Evolutionary conservation across 148 eudicot genomes (phyloP).

Genomic region (Limonium bicolor): DNA sequence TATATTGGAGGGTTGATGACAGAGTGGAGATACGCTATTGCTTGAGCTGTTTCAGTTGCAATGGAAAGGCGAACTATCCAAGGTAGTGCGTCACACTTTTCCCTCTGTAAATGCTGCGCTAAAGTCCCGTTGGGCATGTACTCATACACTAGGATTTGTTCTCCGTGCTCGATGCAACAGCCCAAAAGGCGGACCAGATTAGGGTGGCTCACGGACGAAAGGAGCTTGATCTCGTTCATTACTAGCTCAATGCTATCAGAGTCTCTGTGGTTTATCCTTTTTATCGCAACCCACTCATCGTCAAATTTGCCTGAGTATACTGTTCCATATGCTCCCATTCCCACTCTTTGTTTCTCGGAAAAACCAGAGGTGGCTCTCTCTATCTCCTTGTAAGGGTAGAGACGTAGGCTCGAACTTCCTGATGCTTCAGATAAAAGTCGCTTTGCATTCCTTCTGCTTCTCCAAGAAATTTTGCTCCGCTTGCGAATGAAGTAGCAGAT

Average conservation of each 20-base stretch:
- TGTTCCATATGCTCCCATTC: constrained; percentile 86
- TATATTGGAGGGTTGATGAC: constrained; percentile 65
- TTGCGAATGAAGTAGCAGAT: constrained; percentile 33
- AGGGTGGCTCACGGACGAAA: constrained; percentile 76
- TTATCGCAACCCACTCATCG: constrained; percentile 68
- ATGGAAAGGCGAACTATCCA: constrained; percentile 65
- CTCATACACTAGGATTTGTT: constrained; percentile 84
- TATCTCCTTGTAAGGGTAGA: constrained; percentile 63
- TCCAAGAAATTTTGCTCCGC: constrained; percentile 20
- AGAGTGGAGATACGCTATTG: constrained; percentile 59
- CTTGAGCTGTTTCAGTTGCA: constrained; percentile 65
- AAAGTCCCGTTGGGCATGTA: constrained; percentile 83
- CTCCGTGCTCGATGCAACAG: constrained; percentile 70
- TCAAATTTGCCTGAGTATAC: constrained; percentile 72
- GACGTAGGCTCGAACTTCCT: constrained; percentile 39
- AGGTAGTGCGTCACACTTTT: constrained; percentile 54
- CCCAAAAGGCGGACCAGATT: constrained; percentile 80
- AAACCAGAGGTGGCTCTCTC: constrained; percentile 64
- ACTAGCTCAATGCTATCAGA: constrained; percentile 55
- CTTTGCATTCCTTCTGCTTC: constrained; percentile 32
- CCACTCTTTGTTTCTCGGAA: constrained; percentile 54
- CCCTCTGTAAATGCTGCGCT: constrained; percentile 72
- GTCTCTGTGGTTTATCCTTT: constrained; percentile 55
- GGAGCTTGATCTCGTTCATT: constrained; percentile 81
- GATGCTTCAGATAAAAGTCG: constrained; percentile 62